These are phyloP conservation scores for Malus hybrid DNA, from an alignment of 331 rosid species.

Conservation along the genomic window DNA sequence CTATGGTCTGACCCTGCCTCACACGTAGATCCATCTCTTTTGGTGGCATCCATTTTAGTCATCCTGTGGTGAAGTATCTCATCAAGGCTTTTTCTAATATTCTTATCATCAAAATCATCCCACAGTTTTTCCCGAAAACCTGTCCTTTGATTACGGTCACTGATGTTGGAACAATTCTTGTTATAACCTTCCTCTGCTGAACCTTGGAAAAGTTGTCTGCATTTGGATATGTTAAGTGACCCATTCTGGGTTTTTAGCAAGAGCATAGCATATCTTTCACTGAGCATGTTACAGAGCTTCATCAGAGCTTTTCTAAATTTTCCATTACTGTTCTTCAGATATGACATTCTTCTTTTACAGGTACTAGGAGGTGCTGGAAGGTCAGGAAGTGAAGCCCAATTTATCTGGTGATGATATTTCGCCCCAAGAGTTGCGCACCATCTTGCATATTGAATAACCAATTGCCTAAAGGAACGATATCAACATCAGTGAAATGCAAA, in stretches of 20 bases:
- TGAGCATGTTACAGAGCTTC: conserved; percentile 70
- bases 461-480: conserved; percentile 43
- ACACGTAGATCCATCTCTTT: conserved; percentile 32
- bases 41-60: conserved; percentile 49
- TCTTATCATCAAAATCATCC: conserved; percentile 64
- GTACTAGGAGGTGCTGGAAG: conserved; percentile 68
- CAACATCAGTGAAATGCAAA: neutral
- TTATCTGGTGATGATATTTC: conserved; percentile 45
- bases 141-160: conserved; percentile 18
- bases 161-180: conserved; percentile 3
- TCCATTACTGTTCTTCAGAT: conserved; percentile 34
- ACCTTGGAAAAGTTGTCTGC: conserved; percentile 23
- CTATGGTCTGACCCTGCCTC: conserved; percentile 42
- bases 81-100: conserved; percentile 50
- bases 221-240: conserved; percentile 30
- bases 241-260: conserved; percentile 39
- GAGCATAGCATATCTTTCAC: conserved; percentile 52
- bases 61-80: conserved; percentile 59
- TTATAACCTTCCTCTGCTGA: conserved; percentile 26
- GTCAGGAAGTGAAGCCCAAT: conserved; percentile 62
- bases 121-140: conserved; percentile 44
- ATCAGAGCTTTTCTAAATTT: conserved; percentile 63
- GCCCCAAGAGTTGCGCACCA: conserved; percentile 70
- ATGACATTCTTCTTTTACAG: conserved; percentile 68
- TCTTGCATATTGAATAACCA: conserved; percentile 79